These are phyloP conservation scores for Penicillium sp. DNA, from an alignment of 2,329 filamentous ascomycete species.

Conservation along the genomic window DNA sequence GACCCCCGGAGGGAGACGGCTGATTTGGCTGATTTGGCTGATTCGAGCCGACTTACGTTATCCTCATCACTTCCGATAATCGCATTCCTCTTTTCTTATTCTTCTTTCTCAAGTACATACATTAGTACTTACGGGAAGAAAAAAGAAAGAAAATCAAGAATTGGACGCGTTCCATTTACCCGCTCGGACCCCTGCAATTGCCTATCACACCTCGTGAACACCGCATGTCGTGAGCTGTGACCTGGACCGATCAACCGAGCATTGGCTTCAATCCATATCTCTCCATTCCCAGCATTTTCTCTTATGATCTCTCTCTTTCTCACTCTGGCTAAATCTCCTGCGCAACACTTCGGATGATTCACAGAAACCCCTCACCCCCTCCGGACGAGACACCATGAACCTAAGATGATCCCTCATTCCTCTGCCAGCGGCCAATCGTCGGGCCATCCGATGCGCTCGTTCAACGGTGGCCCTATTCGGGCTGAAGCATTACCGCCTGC, in stretches of 20 bases:
- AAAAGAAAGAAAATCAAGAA: background rate
- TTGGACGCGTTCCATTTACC: background rate
- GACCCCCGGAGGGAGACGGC: slow-evolving; percentile 4
- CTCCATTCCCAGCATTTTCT: background rate
- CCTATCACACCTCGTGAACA: slow-evolving; percentile 4
- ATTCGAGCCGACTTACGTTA: slow-evolving; percentile 3
- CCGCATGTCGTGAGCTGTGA: slow-evolving; percentile 3
- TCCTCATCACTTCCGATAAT: slow-evolving; percentile 1
- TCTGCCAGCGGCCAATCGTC: slow-evolving; percentile 45
- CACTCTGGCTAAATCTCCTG: background rate
- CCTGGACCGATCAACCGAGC: slow-evolving; percentile 1
- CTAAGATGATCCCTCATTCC: slow-evolving; percentile 48
- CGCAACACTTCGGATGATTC: slow-evolving; percentile 26
- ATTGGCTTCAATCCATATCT: slow-evolving; percentile 4
- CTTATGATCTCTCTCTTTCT: background rate
- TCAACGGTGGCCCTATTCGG: slow-evolving; percentile 35
- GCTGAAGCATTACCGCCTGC: slow-evolving; percentile 29
- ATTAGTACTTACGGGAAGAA: no score
- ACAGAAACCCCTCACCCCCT: slow-evolving; percentile 24
- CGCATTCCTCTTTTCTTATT: background rate
- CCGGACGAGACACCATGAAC: slow-evolving; percentile 39
- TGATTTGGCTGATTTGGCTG: slow-evolving; percentile 3
- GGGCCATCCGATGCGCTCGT: slow-evolving; percentile 38
- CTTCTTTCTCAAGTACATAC: no score
- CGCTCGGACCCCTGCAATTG: background rate